These are phyloP conservation scores for Kwoniella shivajii DNA, from an alignment of 1,284 basidiomycete species.

Conservation along the genomic window DNA sequence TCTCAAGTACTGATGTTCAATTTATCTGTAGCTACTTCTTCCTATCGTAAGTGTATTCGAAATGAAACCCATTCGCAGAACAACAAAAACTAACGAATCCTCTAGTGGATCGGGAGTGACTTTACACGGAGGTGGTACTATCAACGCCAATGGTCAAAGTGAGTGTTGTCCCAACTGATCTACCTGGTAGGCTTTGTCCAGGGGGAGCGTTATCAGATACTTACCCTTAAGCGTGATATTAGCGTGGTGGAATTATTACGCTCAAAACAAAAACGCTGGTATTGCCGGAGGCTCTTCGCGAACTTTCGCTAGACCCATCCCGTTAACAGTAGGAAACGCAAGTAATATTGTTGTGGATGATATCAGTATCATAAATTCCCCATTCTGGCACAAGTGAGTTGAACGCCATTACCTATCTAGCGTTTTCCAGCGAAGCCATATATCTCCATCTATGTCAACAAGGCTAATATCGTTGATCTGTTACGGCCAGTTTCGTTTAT, in stretches of 20 bases:
- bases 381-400: constrained; percentile 39
- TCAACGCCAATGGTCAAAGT: constrained; percentile 49
- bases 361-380: constrained; percentile 39
- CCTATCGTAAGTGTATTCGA: constrained; percentile 56
- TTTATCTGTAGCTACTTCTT: no score
- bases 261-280: constrained; percentile 44
- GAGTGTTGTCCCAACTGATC: constrained; percentile 55
- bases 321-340: constrained; percentile 63
- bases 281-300: constrained; percentile 57
- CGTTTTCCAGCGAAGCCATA: no score
- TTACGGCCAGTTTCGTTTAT: constrained; percentile 33
- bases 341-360: constrained; percentile 61
- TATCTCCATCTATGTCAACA: no score
- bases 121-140: constrained; percentile 54
- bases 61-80: no score
- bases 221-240: no score
- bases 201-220: no score
- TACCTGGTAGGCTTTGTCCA: neutral
- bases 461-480: neutral
- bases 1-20: no score
- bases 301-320: constrained; percentile 64
- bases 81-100: neutral
- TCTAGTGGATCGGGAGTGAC: constrained; percentile 59
- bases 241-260: constrained; percentile 42
- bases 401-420: no score